Evolutionary conservation across 768 basidiomycete species (phyloP).

Genomic region (Steccherinum ochraceum): DNA sequence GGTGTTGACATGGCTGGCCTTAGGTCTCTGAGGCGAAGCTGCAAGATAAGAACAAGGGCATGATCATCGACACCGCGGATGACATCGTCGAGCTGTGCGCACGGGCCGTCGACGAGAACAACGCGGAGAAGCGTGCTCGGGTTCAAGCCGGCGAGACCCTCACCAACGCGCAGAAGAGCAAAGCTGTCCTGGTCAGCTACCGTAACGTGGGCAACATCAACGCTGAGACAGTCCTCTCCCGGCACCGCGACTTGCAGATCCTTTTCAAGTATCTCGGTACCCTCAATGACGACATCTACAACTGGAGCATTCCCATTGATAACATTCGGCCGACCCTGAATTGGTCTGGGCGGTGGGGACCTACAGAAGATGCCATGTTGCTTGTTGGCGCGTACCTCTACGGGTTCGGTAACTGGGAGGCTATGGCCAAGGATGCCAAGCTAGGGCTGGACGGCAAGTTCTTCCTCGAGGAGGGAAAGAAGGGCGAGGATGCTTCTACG

Average conservation of each 20-base stretch:
- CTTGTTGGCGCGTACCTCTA: constrained; percentile 90
- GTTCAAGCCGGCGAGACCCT: constrained; percentile 81
- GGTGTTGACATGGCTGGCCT: not conserved
- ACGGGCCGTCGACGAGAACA: constrained; percentile 78
- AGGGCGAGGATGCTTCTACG: constrained; percentile 77
- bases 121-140: constrained; percentile 69
- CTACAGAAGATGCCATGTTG: constrained; percentile 89
- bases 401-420: constrained; percentile 97
- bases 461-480: constrained; percentile 97
- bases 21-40: constrained; percentile 89
- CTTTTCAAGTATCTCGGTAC: constrained; percentile 73
- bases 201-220: constrained; percentile 91
- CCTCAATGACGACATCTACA: constrained; percentile 64
- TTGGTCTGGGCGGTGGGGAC: constrained; percentile 95
- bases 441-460: constrained; percentile 88
- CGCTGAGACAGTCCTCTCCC: constrained; percentile 91
- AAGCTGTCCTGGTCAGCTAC: constrained; percentile 90
- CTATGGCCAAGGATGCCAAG: constrained; percentile 81
- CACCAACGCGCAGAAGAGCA: constrained; percentile 92
- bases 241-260: constrained; percentile 83
- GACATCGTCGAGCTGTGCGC: constrained; percentile 87
- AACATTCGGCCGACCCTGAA: constrained; percentile 91
- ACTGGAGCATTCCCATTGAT: constrained; percentile 87
- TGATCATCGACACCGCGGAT: constrained; percentile 87
- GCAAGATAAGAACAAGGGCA: constrained; percentile 86